phyloP scores from a whole-genome alignment of 148 eudicot genomes.

The Heliosperma pusillum region DNA sequence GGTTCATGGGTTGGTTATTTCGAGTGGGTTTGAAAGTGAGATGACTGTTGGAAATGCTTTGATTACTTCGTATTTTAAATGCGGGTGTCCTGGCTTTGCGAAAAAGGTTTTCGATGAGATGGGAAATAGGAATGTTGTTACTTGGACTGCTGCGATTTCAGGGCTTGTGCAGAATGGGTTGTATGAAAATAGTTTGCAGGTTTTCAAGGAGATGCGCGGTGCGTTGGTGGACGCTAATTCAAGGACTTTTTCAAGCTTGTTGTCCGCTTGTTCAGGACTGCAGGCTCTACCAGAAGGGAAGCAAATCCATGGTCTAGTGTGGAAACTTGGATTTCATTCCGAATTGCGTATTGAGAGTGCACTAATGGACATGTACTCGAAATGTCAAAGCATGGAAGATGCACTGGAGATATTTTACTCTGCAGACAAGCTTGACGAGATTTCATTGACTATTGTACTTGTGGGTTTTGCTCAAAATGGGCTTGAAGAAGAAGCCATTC shows the following conservation, averaged over 20 bases:
- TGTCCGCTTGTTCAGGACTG: constrained; percentile 72
- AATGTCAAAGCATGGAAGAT: constrained; percentile 60
- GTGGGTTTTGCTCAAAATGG: constrained; percentile 82
- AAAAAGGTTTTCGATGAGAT: constrained; percentile 58
- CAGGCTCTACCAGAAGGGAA: constrained; percentile 56
- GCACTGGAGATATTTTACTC: constrained; percentile 58
- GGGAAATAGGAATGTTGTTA: constrained; percentile 57
- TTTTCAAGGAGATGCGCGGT: constrained; percentile 48
- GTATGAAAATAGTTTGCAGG: constrained; percentile 52
- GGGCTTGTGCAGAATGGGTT: constrained; percentile 58
- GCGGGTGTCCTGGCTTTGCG: constrained; percentile 40
- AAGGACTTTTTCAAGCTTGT: constrained; percentile 61
- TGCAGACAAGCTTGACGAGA: constrained; percentile 57
- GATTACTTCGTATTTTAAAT: constrained; percentile 55
- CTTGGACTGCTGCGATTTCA: constrained; percentile 83
- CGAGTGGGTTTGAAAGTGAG: constrained; percentile 50
- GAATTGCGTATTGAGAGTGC: constrained; percentile 78
- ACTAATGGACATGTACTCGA: constrained; percentile 88
- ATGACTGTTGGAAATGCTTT: constrained; percentile 62
- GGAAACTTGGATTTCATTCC: constrained; percentile 58
- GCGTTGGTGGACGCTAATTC: constrained; percentile 55
- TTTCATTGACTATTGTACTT: constrained; percentile 71
- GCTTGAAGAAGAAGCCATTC: constrained; percentile 65
- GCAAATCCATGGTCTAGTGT: constrained; percentile 59
- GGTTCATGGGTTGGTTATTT: constrained; percentile 57